Conservation (phyloP, 129 eudicot species). For the carrot (Daucus carota) region DH1_v3.0 NC_030385.2:4504001-4504500, state of each 20-base stretch:
- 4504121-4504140: not conserved
- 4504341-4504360: not conserved
- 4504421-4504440: conserved; percentile 2
- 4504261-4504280: conserved; percentile 1
- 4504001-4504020: not conserved
- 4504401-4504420: not conserved
- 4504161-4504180: conserved; percentile 1
- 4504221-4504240: not conserved
- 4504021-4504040: not conserved
- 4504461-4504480: conserved; percentile 1
- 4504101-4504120: not conserved
- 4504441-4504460: conserved; percentile 2
- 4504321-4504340: not conserved
- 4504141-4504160: conserved; percentile 6
- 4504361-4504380: conserved; percentile 1
- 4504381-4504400: not conserved
- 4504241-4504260: not conserved
- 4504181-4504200: not conserved
- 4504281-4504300: conserved; percentile 4
- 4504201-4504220: not conserved
- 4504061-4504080: not conserved
- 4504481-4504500: not conserved
- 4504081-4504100: not conserved
- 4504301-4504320: conserved; percentile 6
- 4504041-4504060: not conserved